Percentiles rank a stretch among this genome's conserved stretches.
These are phyloP conservation scores for Agaricus blazei DNA, from an alignment of 768 basidiomycete species.

Conservation along the genomic window DNA sequence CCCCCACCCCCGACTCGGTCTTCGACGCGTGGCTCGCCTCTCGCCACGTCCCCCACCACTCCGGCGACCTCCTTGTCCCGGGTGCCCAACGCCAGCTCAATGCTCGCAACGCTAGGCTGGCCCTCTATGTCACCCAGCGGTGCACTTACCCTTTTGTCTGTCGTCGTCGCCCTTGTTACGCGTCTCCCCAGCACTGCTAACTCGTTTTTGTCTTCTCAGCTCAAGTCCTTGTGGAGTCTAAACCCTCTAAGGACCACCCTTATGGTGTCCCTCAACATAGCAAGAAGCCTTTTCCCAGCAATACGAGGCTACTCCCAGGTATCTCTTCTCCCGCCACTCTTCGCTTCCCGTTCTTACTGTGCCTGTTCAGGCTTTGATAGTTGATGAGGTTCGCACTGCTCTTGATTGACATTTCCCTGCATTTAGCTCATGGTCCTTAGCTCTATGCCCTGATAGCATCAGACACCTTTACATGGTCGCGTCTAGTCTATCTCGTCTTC, in stretches of 20 bases:
- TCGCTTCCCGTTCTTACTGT: slow-evolving; percentile 16
- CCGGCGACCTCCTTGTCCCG: slow-evolving; percentile 46
- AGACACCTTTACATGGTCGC: slow-evolving; percentile 66
- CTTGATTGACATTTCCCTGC: slow-evolving; percentile 11
- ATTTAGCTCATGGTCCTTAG: slow-evolving; percentile 31
- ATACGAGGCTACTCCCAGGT: slow-evolving; percentile 82
- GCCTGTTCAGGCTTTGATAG: slow-evolving; percentile 56
- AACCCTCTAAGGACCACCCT: slow-evolving; percentile 69
- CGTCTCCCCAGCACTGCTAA: slow-evolving; percentile 8
- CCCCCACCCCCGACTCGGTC: slow-evolving; percentile 23
- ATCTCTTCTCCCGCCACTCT: slow-evolving; percentile 11
- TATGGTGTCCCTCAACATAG: slow-evolving; percentile 65
- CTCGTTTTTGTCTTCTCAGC: slow-evolving; percentile 21
- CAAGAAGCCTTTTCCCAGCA: slow-evolving; percentile 74
- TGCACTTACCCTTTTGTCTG: slow-evolving; percentile 54
- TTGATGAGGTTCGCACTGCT: slow-evolving; percentile 63
- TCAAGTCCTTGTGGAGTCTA: slow-evolving; percentile 39
- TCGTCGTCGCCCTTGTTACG: slow-evolving; percentile 10
- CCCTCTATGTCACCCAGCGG: slow-evolving; percentile 45
- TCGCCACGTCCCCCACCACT: slow-evolving; percentile 41
- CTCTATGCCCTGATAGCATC: slow-evolving; percentile 67
- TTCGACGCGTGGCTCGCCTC: slow-evolving; percentile 60
- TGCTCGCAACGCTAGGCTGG: slow-evolving; percentile 50
- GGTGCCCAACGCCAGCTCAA: slow-evolving; percentile 68
- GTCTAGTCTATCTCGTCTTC: slow-evolving; percentile 51